phyloP scores from a whole-genome alignment of 2,329 filamentous ascomycete species.

The Ceratocystis smalleyi region DNA sequence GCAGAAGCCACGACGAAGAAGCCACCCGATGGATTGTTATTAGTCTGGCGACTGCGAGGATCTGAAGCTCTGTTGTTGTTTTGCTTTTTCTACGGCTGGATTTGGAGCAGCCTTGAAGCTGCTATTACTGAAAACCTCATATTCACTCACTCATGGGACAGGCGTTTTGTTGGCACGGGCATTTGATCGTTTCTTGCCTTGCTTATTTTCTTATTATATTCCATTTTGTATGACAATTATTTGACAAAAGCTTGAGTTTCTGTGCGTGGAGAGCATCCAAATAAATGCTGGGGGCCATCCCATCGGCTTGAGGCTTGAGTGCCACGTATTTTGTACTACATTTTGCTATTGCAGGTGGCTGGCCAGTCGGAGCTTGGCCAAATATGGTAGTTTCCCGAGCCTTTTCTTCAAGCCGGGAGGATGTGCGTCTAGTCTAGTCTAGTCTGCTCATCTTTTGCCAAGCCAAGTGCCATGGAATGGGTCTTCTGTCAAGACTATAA shows the following conservation, averaged over 20 bases:
- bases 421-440: neutral
- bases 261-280: no score
- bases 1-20: neutral
- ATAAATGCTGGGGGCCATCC: no score
- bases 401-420: neutral
- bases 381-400: neutral
- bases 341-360: neutral
- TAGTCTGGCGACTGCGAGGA: neutral
- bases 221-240: neutral
- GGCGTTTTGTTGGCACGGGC: slow-evolving; percentile 11
- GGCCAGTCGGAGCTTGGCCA: neutral
- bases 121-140: slow-evolving; percentile 1
- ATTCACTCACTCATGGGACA: slow-evolving; percentile 15
- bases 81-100: neutral
- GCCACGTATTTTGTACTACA: neutral
- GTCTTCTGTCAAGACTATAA: neutral
- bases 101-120: slow-evolving; percentile 6
- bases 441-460: neutral
- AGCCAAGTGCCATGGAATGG: neutral
- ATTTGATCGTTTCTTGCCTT: slow-evolving; percentile 1
- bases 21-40: neutral
- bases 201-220: neutral
- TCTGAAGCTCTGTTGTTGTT: neutral
- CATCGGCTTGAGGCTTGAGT: no score
- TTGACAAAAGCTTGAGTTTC: neutral